Base-by-base conservation (phyloP, 2,329 filamentous ascomycete species). In the Orbilia brochopaga region DNA sequence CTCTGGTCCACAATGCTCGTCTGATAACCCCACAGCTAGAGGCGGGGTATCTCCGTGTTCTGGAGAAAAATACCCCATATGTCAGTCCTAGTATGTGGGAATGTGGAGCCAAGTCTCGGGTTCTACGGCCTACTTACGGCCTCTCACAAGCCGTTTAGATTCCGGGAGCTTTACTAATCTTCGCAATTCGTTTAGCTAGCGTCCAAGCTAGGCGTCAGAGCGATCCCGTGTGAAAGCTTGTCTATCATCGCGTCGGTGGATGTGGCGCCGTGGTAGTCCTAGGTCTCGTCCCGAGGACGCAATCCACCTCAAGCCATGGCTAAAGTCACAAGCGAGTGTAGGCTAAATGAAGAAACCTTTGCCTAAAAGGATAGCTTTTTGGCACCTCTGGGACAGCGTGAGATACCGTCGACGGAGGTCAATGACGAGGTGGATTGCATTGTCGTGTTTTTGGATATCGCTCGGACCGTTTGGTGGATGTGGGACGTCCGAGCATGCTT, bases 181-280 rank as follows among this genome's bases (percentile, higher is more conserved):
- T 21, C 15, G 42, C 27, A 32, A 32, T 32, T 32, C 27, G 27
- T 32, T 8, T 32, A 32, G 27, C 27, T 32, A 32, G 27, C 21
- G 51, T 53, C 50, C 23, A 15, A 66, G 30, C 11, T 48, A 44
- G 23, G 19, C 19, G 6, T 30, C 23, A 44, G 24, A 13, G 13
- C 30, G 32, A 40, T n/a, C n/a, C 24, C n/a, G 24, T 30, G 24
- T 50, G 11, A 21, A 35, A n/a, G 27, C 24, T 44, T 52, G 23
- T 5, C 37, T 17, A 23, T 46, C 37, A 52, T 64, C 60, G 67
- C 37, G 56, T 64, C 60, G 67, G 67, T 72, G 67, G 67, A 32
- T 72, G 67, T 72, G 67, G 67, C 60, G 67, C 67, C 67, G 67
- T 72, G 55, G 67, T 60, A 54, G 17, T 17, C 53, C 42, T 42